Evolutionary conservation across 2,329 filamentous ascomycete genomes (phyloP), one percentile per base, ranked within the genome.

Genomic region (Aspergillus sp.): DNA sequence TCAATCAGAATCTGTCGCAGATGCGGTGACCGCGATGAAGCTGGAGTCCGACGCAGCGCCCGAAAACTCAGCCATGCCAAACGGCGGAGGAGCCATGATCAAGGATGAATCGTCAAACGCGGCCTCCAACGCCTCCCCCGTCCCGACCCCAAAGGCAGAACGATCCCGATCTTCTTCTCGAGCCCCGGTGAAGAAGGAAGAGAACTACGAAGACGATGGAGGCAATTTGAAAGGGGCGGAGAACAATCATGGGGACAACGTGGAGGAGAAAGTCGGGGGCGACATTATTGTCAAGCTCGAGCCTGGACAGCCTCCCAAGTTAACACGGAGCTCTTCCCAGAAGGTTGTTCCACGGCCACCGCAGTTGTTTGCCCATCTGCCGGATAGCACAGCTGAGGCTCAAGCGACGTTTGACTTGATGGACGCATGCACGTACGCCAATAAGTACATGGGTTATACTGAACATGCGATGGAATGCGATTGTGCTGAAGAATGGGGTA

Each of bases 401-500:
- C 88, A 85, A 67, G 80, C 83, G 25, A 86, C 86, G 13, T 99
- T 99, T 70, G 86, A 91, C 66, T 82, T 94, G 54, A 92, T 99
- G 64, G 81, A 88, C 55, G 86, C 91, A 68, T 98, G 94, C 76
- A 89, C 90, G 36, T 99, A 99, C 77, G 92, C 91, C 57, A 92
- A 92, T 66, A 97, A 96, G 76, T 87, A 90, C 67, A 88, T 98
- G 79, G 95, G 95, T 55, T 90, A 89, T 66, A 96, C 95, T 25
- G 94, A 97, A 71, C 90, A 93, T 78, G 94, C 91, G 62, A 83
- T 98, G 76, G 95, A 97, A 77, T 99, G 95, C 78, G 95, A 99
- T 75, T 99, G 95, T 78, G 83, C 85, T 67, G 91, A 96, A 78
- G 92, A 97, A 80, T 97, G 91, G 90, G 89, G 94, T 97, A 88